Evolutionary conservation across 2,329 filamentous ascomycete species (phyloP).

Genomic region (Shiraia sp.): DNA sequence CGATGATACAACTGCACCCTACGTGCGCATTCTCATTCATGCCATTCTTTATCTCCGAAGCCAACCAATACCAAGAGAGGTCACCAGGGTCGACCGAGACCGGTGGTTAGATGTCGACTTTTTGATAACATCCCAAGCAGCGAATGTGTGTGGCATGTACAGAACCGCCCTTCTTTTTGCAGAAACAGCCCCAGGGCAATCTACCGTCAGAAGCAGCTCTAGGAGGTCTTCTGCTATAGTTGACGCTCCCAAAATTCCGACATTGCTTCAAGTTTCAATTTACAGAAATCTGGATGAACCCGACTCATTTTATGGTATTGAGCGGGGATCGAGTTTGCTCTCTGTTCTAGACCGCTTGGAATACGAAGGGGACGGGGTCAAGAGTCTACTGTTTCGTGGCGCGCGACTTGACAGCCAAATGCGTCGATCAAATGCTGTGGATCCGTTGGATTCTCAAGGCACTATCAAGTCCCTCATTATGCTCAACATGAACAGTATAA

Average conservation of each 20-base stretch:
- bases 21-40: slow-evolving; percentile 74
- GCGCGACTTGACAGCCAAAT: slow-evolving; percentile 89
- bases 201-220: slow-evolving; percentile 53
- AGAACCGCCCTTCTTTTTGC: slow-evolving; percentile 84
- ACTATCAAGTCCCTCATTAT: slow-evolving; percentile 77
- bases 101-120: slow-evolving; percentile 88
- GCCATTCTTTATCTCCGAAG: slow-evolving; percentile 86
- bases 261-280: slow-evolving; percentile 75
- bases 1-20: slow-evolving; percentile 57
- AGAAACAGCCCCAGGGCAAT: slow-evolving; percentile 69
- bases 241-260: slow-evolving; percentile 55
- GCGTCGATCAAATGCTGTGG: slow-evolving; percentile 60
- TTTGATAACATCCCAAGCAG: slow-evolving; percentile 69
- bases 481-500: slow-evolving; percentile 83
- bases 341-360: slow-evolving; percentile 82
- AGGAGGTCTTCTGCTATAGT: slow-evolving; percentile 63
- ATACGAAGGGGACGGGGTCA: slow-evolving; percentile 84
- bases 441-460: slow-evolving; percentile 65
- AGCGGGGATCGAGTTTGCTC: slow-evolving; percentile 74
- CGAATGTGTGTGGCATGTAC: slow-evolving; percentile 78
- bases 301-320: slow-evolving; percentile 91
- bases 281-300: slow-evolving; percentile 95
- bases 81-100: slow-evolving; percentile 75
- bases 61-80: slow-evolving; percentile 73
- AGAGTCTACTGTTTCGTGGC: slow-evolving; percentile 86